A percentile compares a stretch with the other conserved stretches of the same genome.
Evolutionary conservation across 1,139 yeast genomes (phyloP).

Genomic region (Scheffersomyces titani): DNA sequence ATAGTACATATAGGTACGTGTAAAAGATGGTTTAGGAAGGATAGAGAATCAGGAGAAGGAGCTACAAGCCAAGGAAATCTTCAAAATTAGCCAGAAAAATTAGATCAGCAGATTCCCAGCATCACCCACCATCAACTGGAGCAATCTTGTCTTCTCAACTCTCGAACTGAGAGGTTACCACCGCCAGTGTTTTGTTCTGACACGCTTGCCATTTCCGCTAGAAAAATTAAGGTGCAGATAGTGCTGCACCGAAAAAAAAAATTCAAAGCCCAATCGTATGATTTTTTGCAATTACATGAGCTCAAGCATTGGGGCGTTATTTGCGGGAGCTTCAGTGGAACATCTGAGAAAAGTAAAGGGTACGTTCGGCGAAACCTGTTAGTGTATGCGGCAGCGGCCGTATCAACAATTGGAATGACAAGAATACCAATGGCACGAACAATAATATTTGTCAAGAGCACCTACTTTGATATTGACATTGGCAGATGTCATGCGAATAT

Average conservation of each 20-base stretch:
- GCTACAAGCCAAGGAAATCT: background rate
- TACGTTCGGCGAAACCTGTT: background rate
- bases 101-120: background rate
- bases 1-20: background rate
- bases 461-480: background rate
- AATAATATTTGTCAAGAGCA: background rate
- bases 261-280: background rate
- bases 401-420: background rate
- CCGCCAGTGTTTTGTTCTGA: background rate
- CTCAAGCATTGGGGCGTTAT: background rate
- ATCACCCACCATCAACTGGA: background rate
- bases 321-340: background rate
- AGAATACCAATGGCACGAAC: background rate
- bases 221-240: background rate
- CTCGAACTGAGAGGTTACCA: background rate
- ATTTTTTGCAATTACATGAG: background rate
- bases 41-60: background rate
- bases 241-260: background rate
- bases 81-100: background rate
- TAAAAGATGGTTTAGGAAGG: background rate
- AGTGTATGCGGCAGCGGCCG: background rate
- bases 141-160: background rate
- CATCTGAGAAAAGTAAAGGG: background rate
- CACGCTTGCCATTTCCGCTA: background rate
- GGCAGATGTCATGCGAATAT: background rate